Evolutionary conservation across 495 filamentous ascomycete species (phyloP), one percentile per base, ranked within the genome.

Genomic region (Penicillium parvum): DNA sequence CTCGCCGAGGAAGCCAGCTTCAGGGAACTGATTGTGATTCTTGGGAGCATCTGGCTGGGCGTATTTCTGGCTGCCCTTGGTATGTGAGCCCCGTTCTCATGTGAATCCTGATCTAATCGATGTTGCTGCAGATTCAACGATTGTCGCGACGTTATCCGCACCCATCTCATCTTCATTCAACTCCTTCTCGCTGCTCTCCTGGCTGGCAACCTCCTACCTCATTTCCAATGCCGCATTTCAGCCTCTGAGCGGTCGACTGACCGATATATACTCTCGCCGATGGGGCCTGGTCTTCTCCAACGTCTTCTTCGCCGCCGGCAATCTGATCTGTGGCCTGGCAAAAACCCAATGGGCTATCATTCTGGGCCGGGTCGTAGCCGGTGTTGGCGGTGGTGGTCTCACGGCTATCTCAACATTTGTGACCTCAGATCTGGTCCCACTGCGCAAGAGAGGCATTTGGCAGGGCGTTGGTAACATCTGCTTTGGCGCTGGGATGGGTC

Each of bases 181-280:
- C 35, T 94, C 88, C 1, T 74, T 95, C 30, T 82, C 80, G n/a
- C 66, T 92, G 18, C 71, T 95, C 30, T 91, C 89, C 4, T 96
- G 90, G 90, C 80, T 96, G 9, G 91, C 89, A 2, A 85, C 85
- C 3, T 81, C 87, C 17, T 96, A 95, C 61, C 77, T 96, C 20
- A 90, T 96, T 49, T 83, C 91, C 34, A 94, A 91, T 64, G 88
- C 90, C 5, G 87, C 87, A 2, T 83, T 81, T 36, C 90, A 96
- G 49, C 90, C 91, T 2, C 66, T 96, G 9, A 84, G 83, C 36
- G 91, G 91, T 12, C 77, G 86, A 4, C 60, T 96, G 47, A 96
- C 91, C 0, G 91, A 96, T 58, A 92, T 96, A 14, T 92, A 88
- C 59, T 83, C 82, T 4, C 79, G 90, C 5, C 75, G 86, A 1